Conservation (phyloP, 805 yeast species). For the Yamadazyma sp. region DNA sequence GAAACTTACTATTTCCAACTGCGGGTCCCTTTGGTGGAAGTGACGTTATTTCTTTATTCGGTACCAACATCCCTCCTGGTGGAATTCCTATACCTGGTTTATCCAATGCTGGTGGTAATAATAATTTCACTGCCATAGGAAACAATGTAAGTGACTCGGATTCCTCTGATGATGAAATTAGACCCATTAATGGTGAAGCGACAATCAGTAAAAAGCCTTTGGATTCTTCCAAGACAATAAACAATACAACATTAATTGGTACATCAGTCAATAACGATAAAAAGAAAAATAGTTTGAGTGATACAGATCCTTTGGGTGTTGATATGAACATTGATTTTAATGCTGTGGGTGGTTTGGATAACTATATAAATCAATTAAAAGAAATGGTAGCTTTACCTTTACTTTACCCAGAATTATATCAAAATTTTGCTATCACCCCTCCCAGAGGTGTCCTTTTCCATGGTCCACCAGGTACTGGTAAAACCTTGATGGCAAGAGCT, state of each 20-base stretch:
- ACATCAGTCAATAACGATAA: constrained; percentile 37
- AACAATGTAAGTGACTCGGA: constrained; percentile 49
- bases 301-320: constrained; percentile 89
- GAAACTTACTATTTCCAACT: constrained; percentile 82
- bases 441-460: constrained; percentile 97
- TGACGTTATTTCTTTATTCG: constrained; percentile 82
- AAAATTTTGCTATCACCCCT: constrained; percentile 86
- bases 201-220: constrained; percentile 27
- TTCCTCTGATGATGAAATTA: constrained; percentile 61
- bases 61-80: constrained; percentile 57
- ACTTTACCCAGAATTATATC: constrained; percentile 89
- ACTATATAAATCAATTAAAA: constrained; percentile 85
- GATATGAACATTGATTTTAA: constrained; percentile 82
- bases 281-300: constrained; percentile 66
- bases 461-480: constrained; percentile 99
- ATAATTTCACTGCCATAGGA: constrained; percentile 28
- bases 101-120: constrained; percentile 14
- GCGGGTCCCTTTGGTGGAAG: constrained; percentile 98
- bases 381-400: constrained; percentile 96
- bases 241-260: constrained; percentile 31
- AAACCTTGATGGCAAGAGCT: constrained; percentile 96
- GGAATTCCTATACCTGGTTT: constrained; percentile 39
- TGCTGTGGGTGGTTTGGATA: constrained; percentile 88
- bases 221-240: constrained; percentile 14
- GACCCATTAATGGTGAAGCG: constrained; percentile 42